phyloP scores from a whole-genome alignment of 805 yeast genomes.

The Kuraishia hungarica region DNA sequence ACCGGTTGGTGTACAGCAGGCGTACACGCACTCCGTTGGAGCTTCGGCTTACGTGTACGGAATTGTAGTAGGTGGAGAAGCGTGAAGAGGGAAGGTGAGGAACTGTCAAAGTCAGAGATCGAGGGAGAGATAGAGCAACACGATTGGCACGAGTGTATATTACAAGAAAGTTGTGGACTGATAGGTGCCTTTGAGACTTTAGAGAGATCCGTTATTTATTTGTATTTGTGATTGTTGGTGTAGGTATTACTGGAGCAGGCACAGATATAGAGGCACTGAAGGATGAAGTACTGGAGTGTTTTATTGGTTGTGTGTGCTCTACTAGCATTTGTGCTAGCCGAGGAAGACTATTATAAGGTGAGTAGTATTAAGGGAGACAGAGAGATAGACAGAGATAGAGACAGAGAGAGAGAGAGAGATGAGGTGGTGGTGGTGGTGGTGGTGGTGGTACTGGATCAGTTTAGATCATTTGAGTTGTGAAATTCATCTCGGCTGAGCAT shows the following conservation, averaged over 20 bases:
- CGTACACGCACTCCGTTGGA: not conserved
- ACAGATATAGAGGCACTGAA: not conserved
- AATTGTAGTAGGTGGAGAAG: not conserved
- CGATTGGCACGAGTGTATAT: too few relatives aligned
- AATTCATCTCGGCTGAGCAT: slow-evolving; percentile 18
- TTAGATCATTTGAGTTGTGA: too few relatives aligned
- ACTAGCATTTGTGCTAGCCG: slow-evolving; percentile 19
- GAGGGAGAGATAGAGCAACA: too few relatives aligned
- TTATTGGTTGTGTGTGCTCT: not conserved
- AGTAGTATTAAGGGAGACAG: slow-evolving; percentile 1
- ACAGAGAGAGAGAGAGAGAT: too few relatives aligned
- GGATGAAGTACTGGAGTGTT: not conserved
- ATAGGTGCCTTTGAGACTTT: too few relatives aligned
- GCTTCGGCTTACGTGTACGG: not conserved
- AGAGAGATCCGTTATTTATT: too few relatives aligned
- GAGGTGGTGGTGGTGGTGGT: too few relatives aligned
- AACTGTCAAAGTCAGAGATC: too few relatives aligned
- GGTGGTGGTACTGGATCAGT: too few relatives aligned
- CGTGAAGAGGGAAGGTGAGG: not conserved
- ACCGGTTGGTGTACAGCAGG: not conserved
- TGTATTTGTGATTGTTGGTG: too few relatives aligned
- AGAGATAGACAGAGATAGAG: not conserved
- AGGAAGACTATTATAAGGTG: slow-evolving; percentile 32
- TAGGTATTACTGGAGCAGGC: too few relatives aligned
- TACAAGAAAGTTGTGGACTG: too few relatives aligned